These are phyloP conservation scores for Salix caprea DNA, from an alignment of 345 rosid species.

Conservation along the genomic window DNA sequence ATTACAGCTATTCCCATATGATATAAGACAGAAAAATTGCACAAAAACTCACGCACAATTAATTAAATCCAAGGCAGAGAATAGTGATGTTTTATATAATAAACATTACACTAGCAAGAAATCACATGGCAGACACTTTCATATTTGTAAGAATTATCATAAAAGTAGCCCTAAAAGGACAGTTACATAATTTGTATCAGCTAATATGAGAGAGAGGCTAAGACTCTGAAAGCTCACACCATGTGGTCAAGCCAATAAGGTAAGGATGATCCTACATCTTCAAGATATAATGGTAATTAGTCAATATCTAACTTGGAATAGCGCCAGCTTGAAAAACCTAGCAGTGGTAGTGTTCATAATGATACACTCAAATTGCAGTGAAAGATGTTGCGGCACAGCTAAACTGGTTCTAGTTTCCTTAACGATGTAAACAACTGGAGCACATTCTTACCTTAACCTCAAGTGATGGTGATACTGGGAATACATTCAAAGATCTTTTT, in stretches of 20 bases:
- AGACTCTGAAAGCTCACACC: background rate
- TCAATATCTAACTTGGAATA: background rate
- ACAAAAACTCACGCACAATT: background rate
- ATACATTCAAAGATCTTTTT: conserved; percentile 51
- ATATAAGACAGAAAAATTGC: too few relatives aligned
- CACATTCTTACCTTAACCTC: conserved; percentile 50
- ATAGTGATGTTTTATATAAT: background rate
- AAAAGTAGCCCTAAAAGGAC: background rate
- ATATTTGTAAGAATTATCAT: background rate
- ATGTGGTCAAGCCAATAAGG: background rate
- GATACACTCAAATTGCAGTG: background rate
- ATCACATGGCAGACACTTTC: background rate
- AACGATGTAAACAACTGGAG: background rate
- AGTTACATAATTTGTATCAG: background rate
- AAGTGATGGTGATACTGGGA: conserved; percentile 43
- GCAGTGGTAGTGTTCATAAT: background rate
- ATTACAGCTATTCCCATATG: too few relatives aligned
- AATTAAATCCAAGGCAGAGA: background rate
- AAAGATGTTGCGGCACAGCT: background rate
- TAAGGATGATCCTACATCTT: background rate
- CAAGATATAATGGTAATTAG: background rate
- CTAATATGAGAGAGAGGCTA: background rate
- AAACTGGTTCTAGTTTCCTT: background rate
- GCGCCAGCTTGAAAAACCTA: background rate
- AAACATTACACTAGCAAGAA: background rate